Evolutionary conservation across 106 monocot genomes (phyloP), one percentile per base, ranked within the genome.

Genomic region (Gastrodia elata): DNA sequence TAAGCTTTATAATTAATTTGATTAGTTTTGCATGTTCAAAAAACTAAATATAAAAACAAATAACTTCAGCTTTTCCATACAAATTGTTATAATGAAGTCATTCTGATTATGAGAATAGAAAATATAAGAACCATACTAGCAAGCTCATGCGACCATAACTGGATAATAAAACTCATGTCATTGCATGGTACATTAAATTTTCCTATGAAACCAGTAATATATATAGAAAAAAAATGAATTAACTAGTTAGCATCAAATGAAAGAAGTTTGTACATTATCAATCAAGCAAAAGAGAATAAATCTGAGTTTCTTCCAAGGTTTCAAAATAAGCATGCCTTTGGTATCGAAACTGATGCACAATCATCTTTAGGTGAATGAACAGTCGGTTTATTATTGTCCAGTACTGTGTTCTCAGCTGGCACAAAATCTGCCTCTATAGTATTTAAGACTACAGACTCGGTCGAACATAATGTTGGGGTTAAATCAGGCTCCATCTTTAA

Each of bases 381-480:
- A 59, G 37, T 26, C 37, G 32, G 38, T 43, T 76, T 73, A 27
- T 30, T 25, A 43, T 78, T 79, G 8, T 68, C 57, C 40, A 68
- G 55, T 13, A 48, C 57, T 36, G 55, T 44, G 20, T 38, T 73
- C 2, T 68, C 68, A n/a, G 8, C 68, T 68, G 68, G 48, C 65
- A 33, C 72, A 41, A 57, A 43, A 71, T 75, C 20, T 24, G 64
- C n/a, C 42, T 81, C 75, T 32, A 59, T 26, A 11, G 27, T 59
- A 35, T 40, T 40, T 67, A 39, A 71, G 68, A 58, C 75, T 73
- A 16, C 39, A 43, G 34, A n/a, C 27, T 43, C 18, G 38, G 36
- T 41, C 15, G 28, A 40, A 40, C 39, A 69, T 69, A 40, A 8
- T 25, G 40, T 4, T 8, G 69, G 25, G 25, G 69, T 38, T 68